Evolutionary conservation across 768 basidiomycete genomes (phyloP).

Genomic region (Kwoniella dejecticola): DNA sequence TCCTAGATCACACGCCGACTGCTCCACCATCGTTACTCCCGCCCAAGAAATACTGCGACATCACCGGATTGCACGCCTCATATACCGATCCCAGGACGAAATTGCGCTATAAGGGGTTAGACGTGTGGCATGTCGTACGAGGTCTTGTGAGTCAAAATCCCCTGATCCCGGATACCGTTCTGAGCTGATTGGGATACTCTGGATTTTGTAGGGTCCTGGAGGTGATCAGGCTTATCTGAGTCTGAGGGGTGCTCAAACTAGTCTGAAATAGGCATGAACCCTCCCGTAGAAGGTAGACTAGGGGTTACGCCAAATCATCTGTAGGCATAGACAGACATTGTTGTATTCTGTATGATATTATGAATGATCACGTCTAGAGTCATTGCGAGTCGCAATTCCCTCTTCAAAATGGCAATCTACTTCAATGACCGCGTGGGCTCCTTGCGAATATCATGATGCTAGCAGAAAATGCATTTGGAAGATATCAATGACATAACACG

Average conservation of each 20-base stretch:
- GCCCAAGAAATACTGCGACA: slow-evolving; percentile 59
- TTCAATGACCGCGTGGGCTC: no score
- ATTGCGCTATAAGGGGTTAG: slow-evolving; percentile 56
- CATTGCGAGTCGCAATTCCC: no score
- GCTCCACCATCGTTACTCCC: slow-evolving; percentile 57
- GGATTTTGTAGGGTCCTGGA: slow-evolving; percentile 45
- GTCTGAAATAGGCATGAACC: slow-evolving; percentile 37
- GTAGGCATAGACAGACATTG: no score
- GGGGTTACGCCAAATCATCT: no score
- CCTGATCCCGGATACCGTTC: no score
- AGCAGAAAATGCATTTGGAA: no score
- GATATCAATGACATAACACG: no score
- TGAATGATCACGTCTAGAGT: no score
- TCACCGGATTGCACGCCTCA: slow-evolving; percentile 57
- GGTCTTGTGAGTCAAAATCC: slow-evolving; percentile 45
- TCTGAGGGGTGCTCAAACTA: slow-evolving; percentile 47
- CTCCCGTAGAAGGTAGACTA: neutral
- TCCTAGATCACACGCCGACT: slow-evolving; percentile 53
- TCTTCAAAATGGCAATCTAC: no score
- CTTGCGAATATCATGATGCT: no score
- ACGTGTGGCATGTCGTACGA: slow-evolving; percentile 56
- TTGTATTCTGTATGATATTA: no score
- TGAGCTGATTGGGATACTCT: no score
- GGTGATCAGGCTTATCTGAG: slow-evolving; percentile 54
- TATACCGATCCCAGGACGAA: slow-evolving; percentile 57